These are phyloP conservation scores for Leucosporidium yakuticum DNA, from an alignment of 768 basidiomycete species.

Conservation along the genomic window DNA sequence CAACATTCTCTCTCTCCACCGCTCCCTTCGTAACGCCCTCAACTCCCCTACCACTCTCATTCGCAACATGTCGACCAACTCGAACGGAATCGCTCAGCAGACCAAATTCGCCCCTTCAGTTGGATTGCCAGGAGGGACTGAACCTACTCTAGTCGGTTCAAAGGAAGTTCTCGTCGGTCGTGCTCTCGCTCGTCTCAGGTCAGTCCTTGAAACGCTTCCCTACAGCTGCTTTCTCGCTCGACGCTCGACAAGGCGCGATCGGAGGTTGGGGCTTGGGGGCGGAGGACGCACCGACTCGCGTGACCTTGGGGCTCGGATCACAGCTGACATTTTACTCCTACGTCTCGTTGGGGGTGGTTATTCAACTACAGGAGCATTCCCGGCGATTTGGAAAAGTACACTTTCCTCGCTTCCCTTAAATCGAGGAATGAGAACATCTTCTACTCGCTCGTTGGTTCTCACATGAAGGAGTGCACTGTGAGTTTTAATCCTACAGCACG, in stretches of 20 bases:
- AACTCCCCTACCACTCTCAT: background rate
- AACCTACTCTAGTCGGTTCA: constrained; percentile 16
- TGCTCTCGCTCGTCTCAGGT: constrained; percentile 31
- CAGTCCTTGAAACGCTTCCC: background rate
- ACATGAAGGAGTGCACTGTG: constrained; percentile 55
- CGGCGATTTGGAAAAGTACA: constrained; percentile 64
- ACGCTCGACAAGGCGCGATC: too few species aligned
- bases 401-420: constrained; percentile 71
- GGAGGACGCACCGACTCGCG: background rate
- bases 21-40: background rate
- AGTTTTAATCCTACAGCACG: constrained; percentile 25
- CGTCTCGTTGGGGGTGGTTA: background rate
- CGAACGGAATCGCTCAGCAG: background rate
- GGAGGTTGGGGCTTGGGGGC: background rate
- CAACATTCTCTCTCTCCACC: background rate
- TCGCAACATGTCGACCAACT: background rate
- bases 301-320: too few species aligned
- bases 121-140: background rate
- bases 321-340: too few species aligned
- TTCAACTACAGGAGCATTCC: constrained; percentile 12
- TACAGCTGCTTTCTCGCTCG: too few species aligned
- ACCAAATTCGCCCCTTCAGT: background rate
- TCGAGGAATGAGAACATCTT: constrained; percentile 66
- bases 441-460: constrained; percentile 64
- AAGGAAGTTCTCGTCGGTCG: constrained; percentile 32